Conservation (phyloP, 768 basidiomycete species). For the Lactifluus hygrophoroides region DNA sequence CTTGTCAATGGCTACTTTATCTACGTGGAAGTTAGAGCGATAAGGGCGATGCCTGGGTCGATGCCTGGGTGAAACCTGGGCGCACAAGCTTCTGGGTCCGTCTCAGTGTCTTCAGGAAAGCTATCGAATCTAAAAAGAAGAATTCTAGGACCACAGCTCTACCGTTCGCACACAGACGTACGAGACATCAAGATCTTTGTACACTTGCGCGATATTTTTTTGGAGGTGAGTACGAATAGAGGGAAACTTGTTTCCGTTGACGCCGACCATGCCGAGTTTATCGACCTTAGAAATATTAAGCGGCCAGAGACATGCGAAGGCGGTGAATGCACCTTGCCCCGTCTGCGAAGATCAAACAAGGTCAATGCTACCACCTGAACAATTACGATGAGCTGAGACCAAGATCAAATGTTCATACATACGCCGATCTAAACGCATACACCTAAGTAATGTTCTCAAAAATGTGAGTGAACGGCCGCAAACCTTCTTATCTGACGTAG, state of each 20-base stretch:
- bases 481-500: constrained; percentile 92
- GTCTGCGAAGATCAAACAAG: constrained; percentile 78
- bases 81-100: constrained; percentile 80
- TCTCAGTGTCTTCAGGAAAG: constrained; percentile 61
- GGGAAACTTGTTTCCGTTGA: constrained; percentile 82
- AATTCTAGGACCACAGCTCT: neutral
- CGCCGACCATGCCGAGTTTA: constrained; percentile 80
- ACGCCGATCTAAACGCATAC: constrained; percentile 52
- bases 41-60: neutral
- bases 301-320: constrained; percentile 16
- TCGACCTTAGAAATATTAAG: constrained; percentile 39
- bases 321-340: constrained; percentile 53
- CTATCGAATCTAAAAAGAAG: constrained; percentile 54
- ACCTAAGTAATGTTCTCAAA: neutral
- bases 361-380: constrained; percentile 80
- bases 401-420: constrained; percentile 26
- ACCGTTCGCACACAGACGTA: constrained; percentile 30
- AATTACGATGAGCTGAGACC: constrained; percentile 12
- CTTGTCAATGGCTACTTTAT: constrained; percentile 72
- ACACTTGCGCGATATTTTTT: constrained; percentile 74
- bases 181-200: constrained; percentile 83
- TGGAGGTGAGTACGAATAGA: constrained; percentile 73
- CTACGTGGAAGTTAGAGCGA: constrained; percentile 38
- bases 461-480: constrained; percentile 10
- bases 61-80: constrained; percentile 10